Evolutionary conservation across 75 land plant species (phyloP), one percentile per base, ranked within the genome.

Genomic region (Sequoia sempervirens): DNA sequence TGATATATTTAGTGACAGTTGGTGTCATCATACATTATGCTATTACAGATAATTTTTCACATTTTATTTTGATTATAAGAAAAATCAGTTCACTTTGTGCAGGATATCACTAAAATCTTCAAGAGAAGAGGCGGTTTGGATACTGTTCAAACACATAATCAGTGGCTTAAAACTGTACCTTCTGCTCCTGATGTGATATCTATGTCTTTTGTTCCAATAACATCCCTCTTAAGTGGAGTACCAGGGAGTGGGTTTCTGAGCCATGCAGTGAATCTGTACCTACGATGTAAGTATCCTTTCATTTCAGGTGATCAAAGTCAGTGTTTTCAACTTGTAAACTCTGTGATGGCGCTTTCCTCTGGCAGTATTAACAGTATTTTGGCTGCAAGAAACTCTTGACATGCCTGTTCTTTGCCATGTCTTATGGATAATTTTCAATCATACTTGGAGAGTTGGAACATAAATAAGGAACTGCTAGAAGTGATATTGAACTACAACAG

Each of bases 201-300:
- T n/a, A 92, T 95, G 95, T 86, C 89, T 32, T 91, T 95, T 87
- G 91, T 95, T 73, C 97, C 97, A 12, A 95, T 95, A 79, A 86
- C 92, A 50, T 92, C 94, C 58, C 93, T 95, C 17, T 45, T 95
- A 76, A 90, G 84, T 90, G 94, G 97, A 46, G 90, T 91, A 40
- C 90, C 46, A 30, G 97, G 97, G 14, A 89, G 89, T 86, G 97
- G 97, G 32, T 95, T 93, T 83, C 75, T 95, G 32, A 93, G 86
- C 79, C 97, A 95, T 89, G 97, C 95, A 14, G 83, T 95, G 23
- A 95, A 95, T 76, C 86, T 92, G 37, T 95, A 95, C 64, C 90
- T 95, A 1, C 88, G 97, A 38, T 92, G 97, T 95, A 85, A 91
- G 95, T 86, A 40, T 84, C 28, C 37, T 40, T 37, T 20, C 10